A percentile compares a stretch with the other conserved stretches of the same genome.
These are phyloP conservation scores for Medicago truncatula DNA, from an alignment of 306 rosid genomes.

Conservation along the genomic window MtrunA17r5.0-ANR NC_053045.1:61780001-61780500, in stretches of 20 bases:
- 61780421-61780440: conserved; percentile 61
- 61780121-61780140: neutral
- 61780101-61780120: no score
- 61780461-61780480: conserved; percentile 48
- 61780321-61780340: conserved; percentile 50
- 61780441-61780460: conserved; percentile 39
- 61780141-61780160: no score
- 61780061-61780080: no score
- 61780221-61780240: conserved; percentile 69
- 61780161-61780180: conserved; percentile 62
- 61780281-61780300: conserved; percentile 48
- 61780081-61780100: no score
- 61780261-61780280: conserved; percentile 67
- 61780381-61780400: conserved; percentile 69
- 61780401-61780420: conserved; percentile 75
- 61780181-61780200: conserved; percentile 57
- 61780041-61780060: no score
- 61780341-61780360: conserved; percentile 64
- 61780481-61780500: conserved; percentile 59
- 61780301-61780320: conserved; percentile 51
- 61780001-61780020: conserved; percentile 21
- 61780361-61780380: conserved; percentile 65
- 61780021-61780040: neutral
- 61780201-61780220: conserved; percentile 63
- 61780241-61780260: conserved; percentile 62